Conservation (phyloP, 108 stramenopile genomes). For the Pseudonitzschia pungens region DNA sequence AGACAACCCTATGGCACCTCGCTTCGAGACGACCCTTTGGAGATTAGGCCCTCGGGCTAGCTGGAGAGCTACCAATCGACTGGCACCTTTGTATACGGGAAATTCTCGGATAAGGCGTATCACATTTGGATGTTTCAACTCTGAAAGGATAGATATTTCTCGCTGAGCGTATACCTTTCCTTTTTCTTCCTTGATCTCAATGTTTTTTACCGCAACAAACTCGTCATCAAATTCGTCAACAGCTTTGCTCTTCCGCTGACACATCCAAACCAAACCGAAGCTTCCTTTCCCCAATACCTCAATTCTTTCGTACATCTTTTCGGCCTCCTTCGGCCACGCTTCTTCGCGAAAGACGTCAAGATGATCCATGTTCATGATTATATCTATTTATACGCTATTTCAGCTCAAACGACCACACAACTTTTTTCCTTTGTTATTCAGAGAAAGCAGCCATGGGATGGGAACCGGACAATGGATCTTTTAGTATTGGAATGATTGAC, state of each 20-base stretch:
- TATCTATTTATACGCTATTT: too few relatives aligned
- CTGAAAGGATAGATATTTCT: slow-evolving; percentile 71
- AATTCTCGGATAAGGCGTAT: slow-evolving; percentile 67
- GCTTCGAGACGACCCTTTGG: slow-evolving; percentile 62
- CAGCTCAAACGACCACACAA: too few relatives aligned
- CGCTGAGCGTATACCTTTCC: slow-evolving; percentile 69
- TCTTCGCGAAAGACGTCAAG: slow-evolving; percentile 44
- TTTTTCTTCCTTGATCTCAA: slow-evolving; percentile 63
- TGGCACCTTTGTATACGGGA: slow-evolving; percentile 44
- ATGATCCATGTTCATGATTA: slow-evolving; percentile 19
- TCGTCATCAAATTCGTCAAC: slow-evolving; percentile 50
- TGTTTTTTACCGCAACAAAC: slow-evolving; percentile 81
- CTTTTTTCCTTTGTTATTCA: too few relatives aligned
- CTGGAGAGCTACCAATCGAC: slow-evolving; percentile 65
- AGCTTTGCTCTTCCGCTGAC: slow-evolving; percentile 30
- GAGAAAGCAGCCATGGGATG: too few relatives aligned
- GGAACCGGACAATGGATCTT: too few relatives aligned
- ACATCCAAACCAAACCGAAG: slow-evolving; percentile 85
- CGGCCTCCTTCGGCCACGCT: slow-evolving; percentile 73
- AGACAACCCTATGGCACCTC: slow-evolving; percentile 74
- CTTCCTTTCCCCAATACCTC: slow-evolving; percentile 71
- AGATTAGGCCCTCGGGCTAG: slow-evolving; percentile 75
- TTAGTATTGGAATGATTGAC: too few relatives aligned
- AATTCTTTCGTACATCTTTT: slow-evolving; percentile 67
- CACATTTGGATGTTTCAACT: slow-evolving; percentile 76